Conservation (phyloP, 345 rosid genomes). For the Hibiscus tridactylites region DNA sequence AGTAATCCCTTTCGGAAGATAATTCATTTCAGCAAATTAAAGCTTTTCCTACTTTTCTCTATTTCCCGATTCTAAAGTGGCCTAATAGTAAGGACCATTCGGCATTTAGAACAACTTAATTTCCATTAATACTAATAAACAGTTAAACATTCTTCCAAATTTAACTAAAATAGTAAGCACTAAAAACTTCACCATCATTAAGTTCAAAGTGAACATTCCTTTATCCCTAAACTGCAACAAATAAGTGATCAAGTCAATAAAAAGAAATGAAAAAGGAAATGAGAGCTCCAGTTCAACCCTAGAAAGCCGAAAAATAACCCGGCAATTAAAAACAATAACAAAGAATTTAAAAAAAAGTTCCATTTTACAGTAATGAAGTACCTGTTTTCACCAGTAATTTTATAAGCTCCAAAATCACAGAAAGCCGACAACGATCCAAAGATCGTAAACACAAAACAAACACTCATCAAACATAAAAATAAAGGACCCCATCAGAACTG, state of each 20-base stretch:
- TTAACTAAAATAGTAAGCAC: not conserved
- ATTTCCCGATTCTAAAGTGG: not conserved
- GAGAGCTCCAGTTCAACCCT: not conserved
- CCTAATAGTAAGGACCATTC: not conserved
- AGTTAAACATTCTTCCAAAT: not conserved
- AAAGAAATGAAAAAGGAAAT: not conserved
- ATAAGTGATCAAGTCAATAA: not conserved
- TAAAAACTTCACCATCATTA: not conserved
- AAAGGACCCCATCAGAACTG: not conserved
- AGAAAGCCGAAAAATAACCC: not conserved
- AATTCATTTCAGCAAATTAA: no score
- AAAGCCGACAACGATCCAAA: not conserved
- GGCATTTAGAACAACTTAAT: not conserved
- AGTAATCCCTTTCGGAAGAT: not conserved
- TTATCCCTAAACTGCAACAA: not conserved
- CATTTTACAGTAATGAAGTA: not conserved
- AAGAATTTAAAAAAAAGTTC: not conserved
- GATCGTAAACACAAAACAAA: slow-evolving; percentile 7
- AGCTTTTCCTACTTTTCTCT: not conserved
- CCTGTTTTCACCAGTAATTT: slow-evolving; percentile 4
- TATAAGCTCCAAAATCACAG: slow-evolving; percentile 7
- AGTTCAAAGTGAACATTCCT: not conserved
- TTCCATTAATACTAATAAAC: not conserved
- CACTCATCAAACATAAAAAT: slow-evolving; percentile 11
- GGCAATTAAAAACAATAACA: not conserved